Evolutionary conservation across 1,284 basidiomycete genomes (phyloP).

Genomic region (Cerrena zonata): DNA sequence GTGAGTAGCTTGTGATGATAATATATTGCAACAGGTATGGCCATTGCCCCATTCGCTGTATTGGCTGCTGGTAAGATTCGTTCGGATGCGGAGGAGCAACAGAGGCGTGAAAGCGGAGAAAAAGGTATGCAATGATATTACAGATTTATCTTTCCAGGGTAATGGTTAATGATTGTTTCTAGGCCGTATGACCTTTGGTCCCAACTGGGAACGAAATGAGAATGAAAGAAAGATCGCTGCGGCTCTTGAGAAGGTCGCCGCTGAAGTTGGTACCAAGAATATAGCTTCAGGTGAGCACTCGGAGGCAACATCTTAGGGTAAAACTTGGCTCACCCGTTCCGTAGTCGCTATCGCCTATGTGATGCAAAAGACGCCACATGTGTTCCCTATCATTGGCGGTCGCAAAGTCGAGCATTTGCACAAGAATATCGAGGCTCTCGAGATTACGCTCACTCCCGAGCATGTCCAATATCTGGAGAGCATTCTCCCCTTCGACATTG

Average conservation of each 20-base stretch:
- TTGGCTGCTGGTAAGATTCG: slow-evolving; percentile 41
- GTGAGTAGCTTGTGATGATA: too few relatives aligned
- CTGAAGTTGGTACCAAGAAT: slow-evolving; percentile 34
- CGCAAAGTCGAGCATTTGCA: too few relatives aligned
- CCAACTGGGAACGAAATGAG: slow-evolving; percentile 17
- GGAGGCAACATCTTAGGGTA: too few relatives aligned
- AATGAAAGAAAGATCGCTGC: slow-evolving; percentile 14
- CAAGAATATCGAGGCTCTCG: too few relatives aligned
- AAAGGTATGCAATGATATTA: background rate
- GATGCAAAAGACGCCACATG: too few relatives aligned
- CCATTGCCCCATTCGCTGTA: slow-evolving; percentile 44
- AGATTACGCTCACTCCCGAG: too few relatives aligned
- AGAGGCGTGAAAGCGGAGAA: background rate
- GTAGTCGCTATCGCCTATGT: slow-evolving; percentile 1
- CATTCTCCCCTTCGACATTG: too few relatives aligned
- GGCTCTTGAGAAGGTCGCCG: slow-evolving; percentile 29
- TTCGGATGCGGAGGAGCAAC: slow-evolving; percentile 16
- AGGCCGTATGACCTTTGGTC: slow-evolving; percentile 8
- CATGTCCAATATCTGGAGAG: too few relatives aligned
- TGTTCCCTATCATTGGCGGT: too few relatives aligned
- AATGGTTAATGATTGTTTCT: background rate
- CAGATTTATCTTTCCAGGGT: background rate
- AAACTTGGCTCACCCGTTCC: too few relatives aligned
- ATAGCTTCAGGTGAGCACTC: slow-evolving; percentile 25
- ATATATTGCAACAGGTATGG: slow-evolving; percentile 51